A percentile compares a stretch with the other conserved stretches of the same genome.
Conservation (phyloP, 2,329 filamentous ascomycete genomes). For the Verticillium nonalfalfae region DNA sequence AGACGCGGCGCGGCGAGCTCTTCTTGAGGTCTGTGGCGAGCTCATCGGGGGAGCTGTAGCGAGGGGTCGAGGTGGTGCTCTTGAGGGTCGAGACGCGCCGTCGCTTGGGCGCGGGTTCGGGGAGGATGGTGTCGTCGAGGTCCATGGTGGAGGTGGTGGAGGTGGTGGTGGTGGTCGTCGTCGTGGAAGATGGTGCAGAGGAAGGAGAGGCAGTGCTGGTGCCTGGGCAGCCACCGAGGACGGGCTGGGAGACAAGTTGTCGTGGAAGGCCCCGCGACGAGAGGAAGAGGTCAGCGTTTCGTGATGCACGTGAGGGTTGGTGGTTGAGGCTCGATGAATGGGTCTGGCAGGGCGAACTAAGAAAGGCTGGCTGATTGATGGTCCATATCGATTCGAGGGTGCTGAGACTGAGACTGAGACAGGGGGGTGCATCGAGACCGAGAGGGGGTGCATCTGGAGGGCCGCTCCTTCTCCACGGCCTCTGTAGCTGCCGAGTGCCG, state of each 20-base stretch:
- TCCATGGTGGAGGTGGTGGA: conserved; percentile 6
- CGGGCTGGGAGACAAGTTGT: too few relatives aligned
- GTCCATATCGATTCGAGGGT: too few relatives aligned
- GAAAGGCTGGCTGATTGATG: too few relatives aligned
- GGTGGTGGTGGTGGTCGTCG: background rate
- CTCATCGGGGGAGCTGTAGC: conserved; percentile 41
- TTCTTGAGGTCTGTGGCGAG: conserved; percentile 1
- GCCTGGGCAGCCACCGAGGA: too few relatives aligned
- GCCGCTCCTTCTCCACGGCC: too few relatives aligned
- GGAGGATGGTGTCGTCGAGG: conserved; percentile 10
- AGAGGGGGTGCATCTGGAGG: background rate
- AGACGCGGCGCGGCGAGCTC: conserved; percentile 7
- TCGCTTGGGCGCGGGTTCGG: conserved; percentile 31
- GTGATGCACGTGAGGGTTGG: too few relatives aligned
- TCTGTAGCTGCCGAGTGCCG: background rate
- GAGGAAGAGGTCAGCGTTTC: too few relatives aligned
- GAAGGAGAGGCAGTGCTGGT: too few relatives aligned
- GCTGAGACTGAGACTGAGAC: too few relatives aligned
- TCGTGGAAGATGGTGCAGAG: background rate
- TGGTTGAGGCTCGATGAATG: too few relatives aligned
- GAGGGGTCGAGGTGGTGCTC: conserved; percentile 29
- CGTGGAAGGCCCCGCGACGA: too few relatives aligned
- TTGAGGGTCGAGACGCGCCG: conserved; percentile 31
- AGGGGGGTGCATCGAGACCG: background rate
- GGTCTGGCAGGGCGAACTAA: too few relatives aligned